Conservation (phyloP, 768 basidiomycete species). For the Xerocomellus chrysenteron region DNA sequence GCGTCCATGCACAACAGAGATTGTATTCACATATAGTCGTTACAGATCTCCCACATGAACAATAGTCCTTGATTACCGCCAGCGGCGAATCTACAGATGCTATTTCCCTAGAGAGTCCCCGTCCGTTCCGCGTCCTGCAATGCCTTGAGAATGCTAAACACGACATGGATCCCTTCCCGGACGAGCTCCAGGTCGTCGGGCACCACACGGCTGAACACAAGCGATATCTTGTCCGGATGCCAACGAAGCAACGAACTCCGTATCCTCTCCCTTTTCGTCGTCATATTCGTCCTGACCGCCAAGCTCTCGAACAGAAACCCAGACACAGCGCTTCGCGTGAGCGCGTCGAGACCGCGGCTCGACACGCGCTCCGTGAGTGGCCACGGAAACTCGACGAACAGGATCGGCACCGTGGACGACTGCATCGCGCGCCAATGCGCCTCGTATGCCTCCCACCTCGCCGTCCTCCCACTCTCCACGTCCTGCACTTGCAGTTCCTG, state of each 20-base stretch:
- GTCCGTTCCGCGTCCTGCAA: constrained; percentile 36
- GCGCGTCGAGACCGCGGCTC: constrained; percentile 24
- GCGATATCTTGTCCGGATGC: constrained; percentile 65
- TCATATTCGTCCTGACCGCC: constrained; percentile 39
- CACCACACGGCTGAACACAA: constrained; percentile 41
- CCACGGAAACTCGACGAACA: constrained; percentile 64
- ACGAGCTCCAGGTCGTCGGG: constrained; percentile 47
- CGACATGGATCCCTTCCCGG: constrained; percentile 44
- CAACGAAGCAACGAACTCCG: constrained; percentile 62
- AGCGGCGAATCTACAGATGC: constrained; percentile 1
- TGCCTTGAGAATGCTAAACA: constrained; percentile 37
- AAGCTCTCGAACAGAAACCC: constrained; percentile 51
- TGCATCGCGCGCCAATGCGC: constrained; percentile 45
- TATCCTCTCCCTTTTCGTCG: constrained; percentile 51
- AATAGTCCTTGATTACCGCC: constrained; percentile 6
- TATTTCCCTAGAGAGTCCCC: not conserved
- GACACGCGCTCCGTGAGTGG: constrained; percentile 38
- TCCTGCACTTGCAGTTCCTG: constrained; percentile 47
- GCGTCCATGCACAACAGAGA: too few relatives aligned
- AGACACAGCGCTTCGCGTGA: constrained; percentile 43
- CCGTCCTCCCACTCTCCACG: constrained; percentile 37
- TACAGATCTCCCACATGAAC: not conserved
- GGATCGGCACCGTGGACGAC: constrained; percentile 28
- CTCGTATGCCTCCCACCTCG: constrained; percentile 57
- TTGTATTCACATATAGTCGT: not conserved